Base-by-base conservation (phyloP, 2,329 filamentous ascomycete genomes). In the Diplodia intermedia region DNA sequence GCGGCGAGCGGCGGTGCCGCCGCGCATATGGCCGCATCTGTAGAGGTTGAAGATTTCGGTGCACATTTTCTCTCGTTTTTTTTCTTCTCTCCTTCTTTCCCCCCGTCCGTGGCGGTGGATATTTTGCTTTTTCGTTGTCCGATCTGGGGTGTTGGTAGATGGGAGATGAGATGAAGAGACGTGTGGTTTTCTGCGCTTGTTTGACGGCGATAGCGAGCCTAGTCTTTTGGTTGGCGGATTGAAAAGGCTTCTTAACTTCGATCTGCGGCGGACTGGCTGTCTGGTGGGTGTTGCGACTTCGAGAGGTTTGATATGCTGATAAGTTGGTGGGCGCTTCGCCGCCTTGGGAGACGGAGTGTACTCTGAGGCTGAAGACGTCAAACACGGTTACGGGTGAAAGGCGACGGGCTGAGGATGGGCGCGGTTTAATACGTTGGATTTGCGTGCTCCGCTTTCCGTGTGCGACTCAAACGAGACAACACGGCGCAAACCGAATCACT, bases 31-130 rank as follows among this genome's bases (percentile, higher is more conserved):
- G 11, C 57, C 57, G 57, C 57, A 62, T 23, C 14, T 36, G 43
- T 62, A 62, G 43, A 62, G 57, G 29, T 14, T 11, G 11, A 62
- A 40, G 18, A 40, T 62, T 62, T 62, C 57, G 57, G 57, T 62
- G 57, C 57, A 62, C 57, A 62, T 62, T 52, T 11, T n/a, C 36
- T 36, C 26, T n/a, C n/a, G n/a, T n/a, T n/a, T n/a, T n/a, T 36
- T 33, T 18, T 7, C 23, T 40, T 43, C 1, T 57, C 29, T 14
- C 31, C 31, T 9, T 33, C 26, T 26, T 26, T 4, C 26, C 26
- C 26, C 26, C 26, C 26, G 3, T 26, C 4, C 26, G 26, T 26
- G 26, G 26, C 26, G 26, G 31, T 33, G 31, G 31, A 6, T 3
- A 9, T 33, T 7, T 33, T 33, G 31, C 26, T 33, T 7, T 33